Conservation (phyloP, 805 yeast species). For the Zygoascus biomembranicola region DNA sequence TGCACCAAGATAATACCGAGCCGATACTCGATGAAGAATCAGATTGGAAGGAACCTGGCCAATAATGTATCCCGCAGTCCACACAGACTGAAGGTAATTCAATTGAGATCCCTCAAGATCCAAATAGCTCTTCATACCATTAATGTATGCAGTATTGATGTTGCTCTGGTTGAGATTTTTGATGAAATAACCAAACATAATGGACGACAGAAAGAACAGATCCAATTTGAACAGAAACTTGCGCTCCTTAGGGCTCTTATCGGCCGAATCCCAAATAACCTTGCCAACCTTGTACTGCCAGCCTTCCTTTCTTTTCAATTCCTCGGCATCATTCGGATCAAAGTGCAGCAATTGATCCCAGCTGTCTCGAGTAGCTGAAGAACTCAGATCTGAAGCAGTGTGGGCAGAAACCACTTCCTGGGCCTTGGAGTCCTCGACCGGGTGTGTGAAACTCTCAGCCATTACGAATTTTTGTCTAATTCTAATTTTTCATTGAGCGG, state of each 20-base stretch:
- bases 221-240: constrained; percentile 31
- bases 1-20: constrained; percentile 38
- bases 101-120: constrained; percentile 54
- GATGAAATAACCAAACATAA: constrained; percentile 41
- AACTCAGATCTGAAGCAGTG: not conserved
- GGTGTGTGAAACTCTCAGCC: no score
- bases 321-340: not conserved
- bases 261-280: constrained; percentile 24
- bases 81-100: constrained; percentile 44
- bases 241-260: constrained; percentile 30
- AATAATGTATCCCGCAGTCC: constrained; percentile 57
- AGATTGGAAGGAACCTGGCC: constrained; percentile 62
- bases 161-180: constrained; percentile 38
- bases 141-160: constrained; percentile 48
- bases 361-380: not conserved
- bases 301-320: constrained; percentile 1
- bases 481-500: no score
- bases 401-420: not conserved
- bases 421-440: not conserved
- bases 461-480: no score
- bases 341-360: not conserved
- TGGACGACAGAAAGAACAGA: constrained; percentile 33
- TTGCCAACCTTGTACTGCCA: constrained; percentile 14
- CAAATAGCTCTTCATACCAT: constrained; percentile 52
- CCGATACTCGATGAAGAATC: constrained; percentile 36